Evolutionary conservation across 345 rosid species (phyloP).

Genomic region (Eucalyptus cloeziana): DNA sequence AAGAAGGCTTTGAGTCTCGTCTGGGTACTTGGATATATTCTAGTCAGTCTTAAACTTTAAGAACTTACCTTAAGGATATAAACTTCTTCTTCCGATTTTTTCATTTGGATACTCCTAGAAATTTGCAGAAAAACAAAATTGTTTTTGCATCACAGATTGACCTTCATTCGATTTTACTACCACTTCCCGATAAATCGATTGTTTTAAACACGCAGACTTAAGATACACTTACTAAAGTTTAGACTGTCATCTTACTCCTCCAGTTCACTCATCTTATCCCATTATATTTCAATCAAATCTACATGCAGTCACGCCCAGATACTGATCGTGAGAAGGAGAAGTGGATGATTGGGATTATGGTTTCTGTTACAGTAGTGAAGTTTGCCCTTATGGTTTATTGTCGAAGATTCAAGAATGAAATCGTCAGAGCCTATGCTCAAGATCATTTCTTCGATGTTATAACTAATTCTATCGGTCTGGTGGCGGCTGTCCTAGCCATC

Average conservation of each 20-base stretch:
- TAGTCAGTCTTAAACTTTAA: background rate
- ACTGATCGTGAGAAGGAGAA: conserved; percentile 4
- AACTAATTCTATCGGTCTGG: conserved; percentile 19
- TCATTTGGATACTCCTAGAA: background rate
- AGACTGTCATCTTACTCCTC: background rate
- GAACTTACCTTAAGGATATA: background rate
- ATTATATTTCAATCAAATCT: background rate
- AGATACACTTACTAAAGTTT: background rate
- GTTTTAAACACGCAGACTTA: background rate
- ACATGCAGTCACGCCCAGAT: conserved; percentile 7
- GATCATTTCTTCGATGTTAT: conserved; percentile 26
- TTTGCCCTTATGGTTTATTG: conserved; percentile 24
- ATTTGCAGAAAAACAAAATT: background rate
- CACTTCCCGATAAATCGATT: background rate
- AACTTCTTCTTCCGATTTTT: background rate
- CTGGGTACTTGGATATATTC: background rate
- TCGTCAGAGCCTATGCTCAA: conserved; percentile 19
- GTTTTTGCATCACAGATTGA: background rate
- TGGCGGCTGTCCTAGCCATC: conserved; percentile 15
- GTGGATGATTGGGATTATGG: conserved; percentile 33
- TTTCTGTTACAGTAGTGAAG: conserved; percentile 13
- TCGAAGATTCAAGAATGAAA: conserved; percentile 22
- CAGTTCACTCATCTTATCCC: background rate
- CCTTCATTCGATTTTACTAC: background rate
- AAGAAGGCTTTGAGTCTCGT: background rate